phyloP scores from a whole-genome alignment of 2,329 filamentous ascomycete genomes.

The Lecanosticta acicola region DNA sequence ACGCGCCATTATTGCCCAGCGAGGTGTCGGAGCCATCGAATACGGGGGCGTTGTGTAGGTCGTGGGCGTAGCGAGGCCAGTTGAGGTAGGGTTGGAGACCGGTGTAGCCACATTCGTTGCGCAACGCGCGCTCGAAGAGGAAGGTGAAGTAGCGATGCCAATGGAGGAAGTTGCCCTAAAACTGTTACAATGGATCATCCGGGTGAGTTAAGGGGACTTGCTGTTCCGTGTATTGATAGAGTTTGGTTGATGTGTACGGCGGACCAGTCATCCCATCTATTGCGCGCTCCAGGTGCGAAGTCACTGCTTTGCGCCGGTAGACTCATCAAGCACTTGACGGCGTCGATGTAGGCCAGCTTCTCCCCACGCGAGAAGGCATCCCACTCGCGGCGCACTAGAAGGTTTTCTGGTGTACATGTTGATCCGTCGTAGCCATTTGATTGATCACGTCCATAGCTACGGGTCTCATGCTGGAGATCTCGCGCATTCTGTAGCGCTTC shows the following conservation, averaged over 20 bases:
- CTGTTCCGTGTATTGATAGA: conserved; percentile 8
- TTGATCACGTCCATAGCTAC: too few relatives aligned
- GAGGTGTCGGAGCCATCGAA: conserved; percentile 52
- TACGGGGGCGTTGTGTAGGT: conserved; percentile 44
- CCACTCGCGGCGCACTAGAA: conserved; percentile 42
- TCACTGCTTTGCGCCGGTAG: conserved; percentile 24
- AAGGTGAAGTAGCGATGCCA: conserved; percentile 43
- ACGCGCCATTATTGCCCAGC: conserved; percentile 28
- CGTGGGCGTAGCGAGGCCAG: conserved; percentile 41
- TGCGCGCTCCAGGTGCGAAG: conserved; percentile 25
- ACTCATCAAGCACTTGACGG: conserved; percentile 28
- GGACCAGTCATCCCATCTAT: conserved; percentile 19
- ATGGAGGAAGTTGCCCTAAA: conserved; percentile 27
- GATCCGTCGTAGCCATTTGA: background rate
- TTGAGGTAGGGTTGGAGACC: conserved; percentile 28
- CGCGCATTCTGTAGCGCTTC: too few relatives aligned
- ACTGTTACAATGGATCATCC: background rate
- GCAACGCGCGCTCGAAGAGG: conserved; percentile 40
- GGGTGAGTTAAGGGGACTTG: background rate
- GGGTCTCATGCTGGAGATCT: too few relatives aligned
- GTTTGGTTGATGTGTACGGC: conserved; percentile 30
- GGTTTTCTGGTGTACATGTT: conserved; percentile 5
- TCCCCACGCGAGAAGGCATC: conserved; percentile 19
- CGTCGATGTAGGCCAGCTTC: conserved; percentile 29
- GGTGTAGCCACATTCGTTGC: conserved; percentile 41